Base-by-base conservation (phyloP, 192 early-diverging fungal genomes). In the Mortierella alpina region DNA sequence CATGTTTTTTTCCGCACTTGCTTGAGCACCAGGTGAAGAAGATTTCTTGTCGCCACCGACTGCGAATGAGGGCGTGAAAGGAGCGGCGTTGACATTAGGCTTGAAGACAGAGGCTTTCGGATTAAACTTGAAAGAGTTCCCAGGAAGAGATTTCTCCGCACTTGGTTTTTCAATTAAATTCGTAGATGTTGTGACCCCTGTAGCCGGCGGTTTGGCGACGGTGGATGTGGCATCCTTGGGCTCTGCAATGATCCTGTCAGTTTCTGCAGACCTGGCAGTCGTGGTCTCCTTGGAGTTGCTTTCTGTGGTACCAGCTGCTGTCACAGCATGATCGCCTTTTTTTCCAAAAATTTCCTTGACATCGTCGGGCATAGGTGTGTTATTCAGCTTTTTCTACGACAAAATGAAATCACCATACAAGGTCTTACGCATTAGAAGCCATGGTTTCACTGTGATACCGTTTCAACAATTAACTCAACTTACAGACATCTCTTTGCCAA, bases 311-410 rank as follows among this genome's bases (percentile, higher is more conserved):
- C 31, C 31, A 31, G 73, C 70, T 45, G 40, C 53, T 22, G 61
- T 44, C 40, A 75, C 9, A 12, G 62, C 6, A 39, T 55, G 6
- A 23, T 56, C 68, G 88, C 83, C 59, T 83, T 88, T 63, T 84
- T 80, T 91, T 2, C 90, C 84, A 53, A 96, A 73, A 42, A 97
- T 92, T 54, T 93, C 91, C 22, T 91, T 87, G 40, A 97, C 82
- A 73, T 97, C 96, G 31, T 89, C 85, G 0, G 96, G 96, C 68
- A 95, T 90, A 8, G 96, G 94, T 12, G 89, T 88, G 31, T 31
- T 31, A 64, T 91, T 91, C 18, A 97, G 86, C 84, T 94, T 75
- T 72, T 72, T 72, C 70, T 80, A 70, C 18, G 47, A 40, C 44
- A 44, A 68, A 58, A 49, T 18, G 3, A 31, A 31, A 42, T 47